These are phyloP conservation scores for Trichophyton equinum DNA, from an alignment of 2,329 filamentous ascomycete species.

Conservation along the genomic window DNA sequence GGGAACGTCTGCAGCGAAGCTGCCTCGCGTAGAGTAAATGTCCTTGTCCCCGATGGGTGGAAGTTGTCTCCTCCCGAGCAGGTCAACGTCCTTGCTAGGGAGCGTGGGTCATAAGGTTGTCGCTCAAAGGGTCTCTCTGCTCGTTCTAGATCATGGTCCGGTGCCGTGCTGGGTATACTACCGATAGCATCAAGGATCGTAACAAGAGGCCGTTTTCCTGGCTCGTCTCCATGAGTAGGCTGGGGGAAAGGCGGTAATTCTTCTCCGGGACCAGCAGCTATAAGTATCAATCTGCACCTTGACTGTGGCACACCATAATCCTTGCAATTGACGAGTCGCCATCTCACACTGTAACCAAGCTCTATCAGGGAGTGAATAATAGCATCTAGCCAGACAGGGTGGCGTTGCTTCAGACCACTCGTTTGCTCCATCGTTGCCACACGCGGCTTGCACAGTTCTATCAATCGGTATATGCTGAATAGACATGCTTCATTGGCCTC, in stretches of 20 bases:
- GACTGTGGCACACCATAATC: constrained; percentile 41
- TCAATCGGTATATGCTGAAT: constrained; percentile 38
- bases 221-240: constrained; percentile 42
- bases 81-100: constrained; percentile 50
- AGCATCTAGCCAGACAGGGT: constrained; percentile 44
- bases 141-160: constrained; percentile 31
- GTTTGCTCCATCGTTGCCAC: constrained; percentile 71
- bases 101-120: constrained; percentile 36
- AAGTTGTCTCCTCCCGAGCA: constrained; percentile 49
- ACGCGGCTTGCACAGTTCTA: constrained; percentile 49
- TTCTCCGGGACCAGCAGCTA: constrained; percentile 55
- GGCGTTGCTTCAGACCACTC: constrained; percentile 48
- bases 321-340: constrained; percentile 45
- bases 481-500: constrained; percentile 53
- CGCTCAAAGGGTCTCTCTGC: constrained; percentile 19
- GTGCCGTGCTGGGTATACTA: constrained; percentile 27
- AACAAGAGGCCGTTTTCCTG: constrained; percentile 22
- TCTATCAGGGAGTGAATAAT: constrained; percentile 53
- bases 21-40: constrained; percentile 55
- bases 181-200: constrained; percentile 35
- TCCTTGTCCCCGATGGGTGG: constrained; percentile 51
- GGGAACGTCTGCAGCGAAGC: constrained; percentile 62
- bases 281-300: constrained; percentile 39
- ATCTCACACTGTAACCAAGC: constrained; percentile 56
- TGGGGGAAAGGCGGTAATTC: constrained; percentile 52